Evolutionary conservation across 768 basidiomycete genomes (phyloP).

Genomic region (Leccinum arenicola): DNA sequence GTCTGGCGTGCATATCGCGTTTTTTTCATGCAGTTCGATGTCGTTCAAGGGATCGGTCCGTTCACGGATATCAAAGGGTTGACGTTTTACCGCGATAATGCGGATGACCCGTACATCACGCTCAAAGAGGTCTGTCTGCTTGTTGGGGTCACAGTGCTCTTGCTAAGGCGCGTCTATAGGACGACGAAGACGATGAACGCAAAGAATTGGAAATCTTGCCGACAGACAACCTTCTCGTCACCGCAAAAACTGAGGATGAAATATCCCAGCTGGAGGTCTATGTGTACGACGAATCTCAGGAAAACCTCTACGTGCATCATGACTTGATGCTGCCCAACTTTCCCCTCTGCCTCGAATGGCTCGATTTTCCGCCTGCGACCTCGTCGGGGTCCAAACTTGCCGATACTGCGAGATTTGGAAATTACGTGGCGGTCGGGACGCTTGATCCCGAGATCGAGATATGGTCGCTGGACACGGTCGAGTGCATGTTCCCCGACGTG

Average conservation of each 20-base stretch:
- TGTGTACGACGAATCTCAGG: constrained; percentile 89
- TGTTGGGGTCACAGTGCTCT: background rate
- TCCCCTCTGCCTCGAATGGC: constrained; percentile 98
- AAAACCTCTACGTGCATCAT: constrained; percentile 94
- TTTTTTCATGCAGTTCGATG: background rate
- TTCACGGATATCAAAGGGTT: constrained; percentile 97
- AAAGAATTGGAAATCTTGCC: constrained; percentile 87
- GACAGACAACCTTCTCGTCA: constrained; percentile 88
- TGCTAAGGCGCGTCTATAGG: constrained; percentile 11
- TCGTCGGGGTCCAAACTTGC: constrained; percentile 37
- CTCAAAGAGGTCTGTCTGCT: constrained; percentile 73
- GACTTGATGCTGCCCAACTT: constrained; percentile 97
- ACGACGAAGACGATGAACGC: constrained; percentile 73
- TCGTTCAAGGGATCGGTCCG: constrained; percentile 56
- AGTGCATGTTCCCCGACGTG: constrained; percentile 90
- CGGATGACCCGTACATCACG: constrained; percentile 96
- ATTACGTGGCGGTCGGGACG: constrained; percentile 94
- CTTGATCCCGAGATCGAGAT: constrained; percentile 98
- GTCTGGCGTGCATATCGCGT: background rate
- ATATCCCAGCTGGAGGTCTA: constrained; percentile 94
- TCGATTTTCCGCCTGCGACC: constrained; percentile 83
- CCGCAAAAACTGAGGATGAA: constrained; percentile 95
- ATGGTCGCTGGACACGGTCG: constrained; percentile 92
- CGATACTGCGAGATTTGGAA: constrained; percentile 52
- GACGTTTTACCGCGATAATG: constrained; percentile 85